Evolutionary conservation across 176 grass and related monocot genomes (phyloP).

Genomic region (Thalia dealbata): DNA sequence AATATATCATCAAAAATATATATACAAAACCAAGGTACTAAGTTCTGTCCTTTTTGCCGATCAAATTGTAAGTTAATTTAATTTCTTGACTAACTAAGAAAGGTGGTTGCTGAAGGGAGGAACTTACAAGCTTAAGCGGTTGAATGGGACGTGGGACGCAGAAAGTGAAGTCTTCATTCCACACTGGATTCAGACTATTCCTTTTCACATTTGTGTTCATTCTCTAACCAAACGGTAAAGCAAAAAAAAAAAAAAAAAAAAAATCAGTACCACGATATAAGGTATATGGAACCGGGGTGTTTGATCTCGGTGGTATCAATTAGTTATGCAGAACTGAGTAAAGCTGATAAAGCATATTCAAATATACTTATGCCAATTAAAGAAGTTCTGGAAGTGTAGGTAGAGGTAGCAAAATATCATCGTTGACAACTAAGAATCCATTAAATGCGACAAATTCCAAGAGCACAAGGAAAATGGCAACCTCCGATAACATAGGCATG

Average conservation of each 20-base stretch:
- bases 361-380: background rate
- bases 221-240: slow-evolving; percentile 23
- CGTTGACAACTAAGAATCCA: background rate
- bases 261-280: background rate
- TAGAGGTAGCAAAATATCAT: background rate
- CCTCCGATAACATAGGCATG: background rate
- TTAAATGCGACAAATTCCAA: background rate
- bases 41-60: background rate
- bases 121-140: slow-evolving; percentile 61
- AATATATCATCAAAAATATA: background rate
- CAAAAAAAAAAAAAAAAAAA: background rate
- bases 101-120: background rate
- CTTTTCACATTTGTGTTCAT: slow-evolving; percentile 75
- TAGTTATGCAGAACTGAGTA: background rate
- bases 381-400: background rate
- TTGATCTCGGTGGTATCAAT: background rate
- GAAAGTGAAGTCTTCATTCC: slow-evolving; percentile 70
- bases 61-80: background rate
- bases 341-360: background rate
- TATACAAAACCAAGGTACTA: background rate
- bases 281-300: background rate
- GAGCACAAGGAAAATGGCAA: background rate
- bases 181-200: slow-evolving; percentile 60
- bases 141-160: slow-evolving; percentile 43
- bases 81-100: background rate